Evolutionary conservation across 345 rosid species (phyloP).

Genomic region (Hypericum perforatum): DNA sequence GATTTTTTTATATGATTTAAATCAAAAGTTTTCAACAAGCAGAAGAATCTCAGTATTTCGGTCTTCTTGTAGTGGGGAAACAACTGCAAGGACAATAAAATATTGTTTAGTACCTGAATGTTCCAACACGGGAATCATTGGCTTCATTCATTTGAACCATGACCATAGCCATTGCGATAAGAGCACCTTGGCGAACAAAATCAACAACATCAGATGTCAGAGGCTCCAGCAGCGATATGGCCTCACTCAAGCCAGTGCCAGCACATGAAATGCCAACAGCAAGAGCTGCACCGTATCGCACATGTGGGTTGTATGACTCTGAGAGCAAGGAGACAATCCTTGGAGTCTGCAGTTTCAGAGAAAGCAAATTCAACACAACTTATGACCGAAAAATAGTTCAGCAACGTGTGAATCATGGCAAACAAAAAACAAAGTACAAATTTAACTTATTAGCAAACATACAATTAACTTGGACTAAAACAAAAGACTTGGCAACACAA

Average conservation of each 20-base stretch:
- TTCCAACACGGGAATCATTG: conserved; percentile 92
- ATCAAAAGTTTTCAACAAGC: neutral
- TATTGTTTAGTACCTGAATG: conserved; percentile 52
- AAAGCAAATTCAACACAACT: conserved; percentile 10
- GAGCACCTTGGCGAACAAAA: conserved; percentile 99
- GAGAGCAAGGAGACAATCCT: conserved; percentile 92
- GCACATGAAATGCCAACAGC: conserved; percentile 99
- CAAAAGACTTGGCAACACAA: too few relatives aligned
- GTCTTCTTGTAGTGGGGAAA: neutral
- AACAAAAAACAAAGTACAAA: too few relatives aligned
- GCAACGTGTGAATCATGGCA: neutral
- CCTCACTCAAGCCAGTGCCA: conserved; percentile 97
- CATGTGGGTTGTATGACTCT: conserved; percentile 98
- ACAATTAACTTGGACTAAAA: too few relatives aligned
- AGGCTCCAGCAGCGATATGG: conserved; percentile 96
- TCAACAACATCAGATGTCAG: conserved; percentile 95
- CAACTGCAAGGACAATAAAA: neutral
- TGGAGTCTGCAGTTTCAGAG: conserved; percentile 59
- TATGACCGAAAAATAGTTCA: neutral
- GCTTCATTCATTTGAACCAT: conserved; percentile 96
- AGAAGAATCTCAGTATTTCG: neutral
- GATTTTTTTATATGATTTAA: too few relatives aligned
- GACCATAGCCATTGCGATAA: conserved; percentile 99
- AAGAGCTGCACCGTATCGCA: conserved; percentile 98
- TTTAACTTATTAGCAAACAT: too few relatives aligned